These are phyloP conservation scores for Hirsutella rhossiliensis DNA, from an alignment of 2,329 filamentous ascomycete species.

Conservation along the genomic window DNA sequence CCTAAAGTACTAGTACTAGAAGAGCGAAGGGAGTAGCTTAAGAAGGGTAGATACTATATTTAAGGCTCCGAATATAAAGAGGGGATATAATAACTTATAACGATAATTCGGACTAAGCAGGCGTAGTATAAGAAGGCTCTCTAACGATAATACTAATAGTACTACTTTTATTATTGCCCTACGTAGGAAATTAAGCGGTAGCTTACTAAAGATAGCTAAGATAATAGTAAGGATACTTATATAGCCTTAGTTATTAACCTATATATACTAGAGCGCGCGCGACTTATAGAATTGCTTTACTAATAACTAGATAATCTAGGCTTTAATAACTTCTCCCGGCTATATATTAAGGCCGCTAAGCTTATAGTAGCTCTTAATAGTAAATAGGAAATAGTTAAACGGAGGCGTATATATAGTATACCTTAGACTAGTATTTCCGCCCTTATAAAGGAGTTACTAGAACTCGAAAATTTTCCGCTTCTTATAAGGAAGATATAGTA, in stretches of 20 bases:
- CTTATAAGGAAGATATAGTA: slow-evolving; percentile 2
- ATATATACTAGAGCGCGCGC: neutral
- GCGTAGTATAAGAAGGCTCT: slow-evolving; percentile 6
- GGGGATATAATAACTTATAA: slow-evolving; percentile 9
- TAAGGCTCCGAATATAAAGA: slow-evolving; percentile 9
- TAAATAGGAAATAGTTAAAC: slow-evolving; percentile 1
- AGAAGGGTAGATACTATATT: slow-evolving; percentile 10
- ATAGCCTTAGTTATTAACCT: neutral
- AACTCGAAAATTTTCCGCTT: neutral
- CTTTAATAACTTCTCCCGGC: neutral
- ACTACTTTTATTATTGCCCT: slow-evolving; percentile 12
- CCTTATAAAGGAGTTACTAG: neutral
- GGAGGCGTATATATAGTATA: neutral
- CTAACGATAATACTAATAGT: slow-evolving; percentile 8
- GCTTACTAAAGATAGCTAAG: slow-evolving; percentile 3
- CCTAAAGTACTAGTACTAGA: slow-evolving; percentile 11
- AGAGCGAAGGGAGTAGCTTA: slow-evolving; percentile 7
- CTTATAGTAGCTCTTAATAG: slow-evolving; percentile 1
- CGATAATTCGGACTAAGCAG: slow-evolving; percentile 8
- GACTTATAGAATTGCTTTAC: neutral
- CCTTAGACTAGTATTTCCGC: neutral
- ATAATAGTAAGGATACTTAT: slow-evolving; percentile 44
- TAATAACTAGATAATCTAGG: neutral
- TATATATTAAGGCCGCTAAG: neutral
- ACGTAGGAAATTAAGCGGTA: slow-evolving; percentile 13